These are phyloP conservation scores for Ceratocystis colombiana DNA, from an alignment of 2,329 filamentous ascomycete species.

Conservation along the genomic window DNA sequence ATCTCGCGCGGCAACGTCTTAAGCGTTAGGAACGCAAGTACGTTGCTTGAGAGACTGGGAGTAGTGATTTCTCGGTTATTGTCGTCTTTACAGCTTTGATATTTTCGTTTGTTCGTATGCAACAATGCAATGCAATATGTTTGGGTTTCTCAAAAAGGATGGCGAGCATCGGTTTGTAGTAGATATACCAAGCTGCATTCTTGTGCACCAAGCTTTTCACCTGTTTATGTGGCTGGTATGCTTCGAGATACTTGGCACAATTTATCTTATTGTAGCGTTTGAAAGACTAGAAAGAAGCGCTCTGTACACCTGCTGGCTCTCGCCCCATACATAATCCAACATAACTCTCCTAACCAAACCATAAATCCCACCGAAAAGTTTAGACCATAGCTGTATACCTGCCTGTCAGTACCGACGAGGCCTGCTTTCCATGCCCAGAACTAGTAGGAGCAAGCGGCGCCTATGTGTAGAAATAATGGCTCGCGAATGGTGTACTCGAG, in stretches of 20 bases:
- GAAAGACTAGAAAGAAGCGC: slow-evolving; percentile 17
- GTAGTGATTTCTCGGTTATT: background rate
- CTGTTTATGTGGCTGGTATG: background rate
- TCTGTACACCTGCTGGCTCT: background rate
- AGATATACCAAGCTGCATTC: background rate
- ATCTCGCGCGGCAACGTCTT: slow-evolving; percentile 49
- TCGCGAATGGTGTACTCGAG: slow-evolving; percentile 27
- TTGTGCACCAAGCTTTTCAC: background rate
- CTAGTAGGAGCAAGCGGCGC: slow-evolving; percentile 30
- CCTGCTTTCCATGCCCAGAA: slow-evolving; percentile 31
- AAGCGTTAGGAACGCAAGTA: slow-evolving; percentile 22
- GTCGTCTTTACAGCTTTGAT: background rate
- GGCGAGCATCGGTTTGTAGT: background rate
- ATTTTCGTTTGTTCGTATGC: slow-evolving; percentile 6
- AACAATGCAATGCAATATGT: background rate
- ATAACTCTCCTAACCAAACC: slow-evolving; percentile 10
- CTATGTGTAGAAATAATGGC: slow-evolving; percentile 33
- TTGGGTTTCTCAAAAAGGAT: background rate
- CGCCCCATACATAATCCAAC: background rate
- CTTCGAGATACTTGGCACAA: background rate
- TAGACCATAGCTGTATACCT: slow-evolving; percentile 26
- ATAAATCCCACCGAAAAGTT: slow-evolving; percentile 28
- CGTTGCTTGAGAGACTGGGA: slow-evolving; percentile 2
- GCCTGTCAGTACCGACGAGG: slow-evolving; percentile 30
- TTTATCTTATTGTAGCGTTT: background rate